Percentiles rank a stretch among this genome's conserved stretches.
phyloP scores from a whole-genome alignment of 345 rosid species.

The Lepidium sativum region DNA sequence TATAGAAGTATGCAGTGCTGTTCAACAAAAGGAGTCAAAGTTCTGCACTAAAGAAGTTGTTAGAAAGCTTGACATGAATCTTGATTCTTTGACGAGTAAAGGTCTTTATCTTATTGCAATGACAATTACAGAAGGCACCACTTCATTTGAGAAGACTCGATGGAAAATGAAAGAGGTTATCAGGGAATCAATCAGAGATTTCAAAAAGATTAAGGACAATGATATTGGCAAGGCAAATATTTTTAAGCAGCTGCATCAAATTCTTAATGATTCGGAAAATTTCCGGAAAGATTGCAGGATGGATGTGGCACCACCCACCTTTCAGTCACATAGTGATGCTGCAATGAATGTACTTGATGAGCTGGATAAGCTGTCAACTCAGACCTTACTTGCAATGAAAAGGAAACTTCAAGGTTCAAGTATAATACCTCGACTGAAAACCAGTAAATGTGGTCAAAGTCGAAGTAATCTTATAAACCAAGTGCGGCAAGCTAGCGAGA shows the following conservation, averaged over 20 bases:
- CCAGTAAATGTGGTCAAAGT: constrained; percentile 21
- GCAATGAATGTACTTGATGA: constrained; percentile 37
- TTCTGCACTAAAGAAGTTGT: constrained; percentile 22
- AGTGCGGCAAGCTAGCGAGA: constrained; percentile 33
- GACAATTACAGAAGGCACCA: constrained; percentile 40
- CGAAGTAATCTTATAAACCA: constrained; percentile 36
- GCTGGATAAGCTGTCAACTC: constrained; percentile 46
- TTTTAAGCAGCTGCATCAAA: constrained; percentile 33
- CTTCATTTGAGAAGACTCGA: constrained; percentile 44
- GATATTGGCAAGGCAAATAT: constrained; percentile 13
- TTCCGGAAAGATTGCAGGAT: constrained; percentile 29
- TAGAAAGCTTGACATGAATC: constrained; percentile 30
- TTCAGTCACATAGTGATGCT: constrained; percentile 34
- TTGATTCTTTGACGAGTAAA: constrained; percentile 50
- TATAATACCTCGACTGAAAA: constrained; percentile 30
- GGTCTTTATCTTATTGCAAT: constrained; percentile 54
- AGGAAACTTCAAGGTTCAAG: constrained; percentile 53
- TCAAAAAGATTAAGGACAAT: constrained; percentile 13
- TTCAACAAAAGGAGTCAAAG: constrained; percentile 15
- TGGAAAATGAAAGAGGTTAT: constrained; percentile 48
- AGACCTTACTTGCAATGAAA: constrained; percentile 53
- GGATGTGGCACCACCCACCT: constrained; percentile 21
- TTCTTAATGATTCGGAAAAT: constrained; percentile 41
- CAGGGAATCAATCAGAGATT: constrained; percentile 32
- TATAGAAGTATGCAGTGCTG: constrained; percentile 17